These are phyloP conservation scores for Grammothele lineata DNA, from an alignment of 768 basidiomycete genomes.

Conservation along the genomic window DNA sequence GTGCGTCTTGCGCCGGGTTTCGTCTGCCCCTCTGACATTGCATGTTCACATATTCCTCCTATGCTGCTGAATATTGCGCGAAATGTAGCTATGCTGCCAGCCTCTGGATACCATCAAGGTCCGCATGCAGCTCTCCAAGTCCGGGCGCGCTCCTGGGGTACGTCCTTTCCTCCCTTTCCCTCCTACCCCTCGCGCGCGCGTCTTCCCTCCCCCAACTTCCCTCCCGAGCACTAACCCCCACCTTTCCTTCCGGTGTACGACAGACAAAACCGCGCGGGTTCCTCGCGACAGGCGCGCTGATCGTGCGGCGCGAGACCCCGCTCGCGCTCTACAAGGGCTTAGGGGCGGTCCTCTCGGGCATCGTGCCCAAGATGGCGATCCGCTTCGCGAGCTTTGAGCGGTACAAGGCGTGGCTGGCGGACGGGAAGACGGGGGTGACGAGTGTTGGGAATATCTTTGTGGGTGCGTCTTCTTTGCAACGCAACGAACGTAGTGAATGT, in stretches of 20 bases:
- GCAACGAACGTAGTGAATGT: no score
- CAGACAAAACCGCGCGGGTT: conserved; percentile 92
- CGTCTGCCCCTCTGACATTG: not conserved
- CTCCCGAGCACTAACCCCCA: no score
- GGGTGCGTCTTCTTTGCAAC: conserved; percentile 41
- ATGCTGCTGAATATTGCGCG: no score
- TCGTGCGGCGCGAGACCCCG: conserved; percentile 87
- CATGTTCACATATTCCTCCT: not conserved
- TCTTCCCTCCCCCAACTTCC: no score
- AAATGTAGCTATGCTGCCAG: conserved; percentile 51
- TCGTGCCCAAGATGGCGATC: conserved; percentile 99
- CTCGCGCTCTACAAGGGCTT: conserved; percentile 97
- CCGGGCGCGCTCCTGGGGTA: conserved; percentile 77
- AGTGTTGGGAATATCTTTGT: conserved; percentile 79
- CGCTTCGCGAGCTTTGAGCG: conserved; percentile 97
- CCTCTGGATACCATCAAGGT: conserved; percentile 99
- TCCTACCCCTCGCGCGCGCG: no score
- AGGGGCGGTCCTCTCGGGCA: conserved; percentile 92
- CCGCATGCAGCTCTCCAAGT: conserved; percentile 94
- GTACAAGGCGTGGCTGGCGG: conserved; percentile 82
- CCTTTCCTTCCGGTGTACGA: no score
- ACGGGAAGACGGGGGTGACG: conserved; percentile 75
- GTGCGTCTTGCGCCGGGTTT: conserved; percentile 39
- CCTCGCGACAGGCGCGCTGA: conserved; percentile 84
- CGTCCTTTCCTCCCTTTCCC: conserved; percentile 29